Evolutionary conservation across 2,329 filamentous ascomycete genomes (phyloP).

Genomic region (Huntiella decipiens): DNA sequence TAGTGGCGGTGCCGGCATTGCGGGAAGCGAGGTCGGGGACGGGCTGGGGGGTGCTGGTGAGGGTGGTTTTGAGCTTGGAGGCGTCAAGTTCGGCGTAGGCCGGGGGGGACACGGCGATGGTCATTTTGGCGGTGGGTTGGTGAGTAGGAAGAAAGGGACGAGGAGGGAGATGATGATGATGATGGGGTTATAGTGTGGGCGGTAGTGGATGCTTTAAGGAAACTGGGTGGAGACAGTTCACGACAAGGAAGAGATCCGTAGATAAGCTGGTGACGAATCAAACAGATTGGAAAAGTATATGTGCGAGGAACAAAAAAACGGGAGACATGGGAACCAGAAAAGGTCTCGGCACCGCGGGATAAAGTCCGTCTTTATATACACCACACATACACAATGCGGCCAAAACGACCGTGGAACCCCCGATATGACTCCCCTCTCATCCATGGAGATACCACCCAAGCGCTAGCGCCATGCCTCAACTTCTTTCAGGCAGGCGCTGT

Average conservation of each 20-base stretch:
- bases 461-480: no score
- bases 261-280: background rate
- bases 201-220: background rate
- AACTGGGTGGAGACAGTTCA: background rate
- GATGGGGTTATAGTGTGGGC: background rate
- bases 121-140: constrained; percentile 4
- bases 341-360: background rate
- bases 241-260: background rate
- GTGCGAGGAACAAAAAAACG: background rate
- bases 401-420: no score
- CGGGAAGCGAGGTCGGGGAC: constrained; percentile 33
- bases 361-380: background rate
- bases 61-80: constrained; percentile 38
- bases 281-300: background rate
- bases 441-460: no score
- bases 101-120: constrained; percentile 20
- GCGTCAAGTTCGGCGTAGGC: constrained; percentile 42
- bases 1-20: constrained; percentile 29
- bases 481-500: no score
- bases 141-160: background rate
- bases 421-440: no score
- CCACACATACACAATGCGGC: background rate
- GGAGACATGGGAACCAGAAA: background rate
- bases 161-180: background rate
- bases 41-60: constrained; percentile 28